Base-by-base conservation (phyloP, 768 basidiomycete genomes). In the Collybia nuda region DNA sequence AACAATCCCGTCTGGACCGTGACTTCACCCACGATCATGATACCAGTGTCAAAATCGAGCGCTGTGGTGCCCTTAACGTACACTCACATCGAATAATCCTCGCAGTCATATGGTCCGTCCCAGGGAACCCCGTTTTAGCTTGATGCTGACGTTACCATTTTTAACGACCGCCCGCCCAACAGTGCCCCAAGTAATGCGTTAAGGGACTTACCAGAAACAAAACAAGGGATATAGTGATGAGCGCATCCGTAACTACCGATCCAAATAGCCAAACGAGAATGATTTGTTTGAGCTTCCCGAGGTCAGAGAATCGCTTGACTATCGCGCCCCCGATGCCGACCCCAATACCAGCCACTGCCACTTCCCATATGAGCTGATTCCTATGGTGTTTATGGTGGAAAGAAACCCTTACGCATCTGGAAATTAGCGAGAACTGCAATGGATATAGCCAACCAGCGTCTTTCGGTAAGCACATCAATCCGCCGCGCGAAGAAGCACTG, bases 401-500 rank as follows among this genome's bases (percentile, higher is more conserved):
- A 35, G 22, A 38, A 40, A 17, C 6, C 37, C 55, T 28, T 36
- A 61, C 62, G 50, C 15, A 56, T 45, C 5, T 57, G 57, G 1
- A 52, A 15, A 21, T 52, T 18, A 6, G 56, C 53, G 8, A 62
- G 37, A 2, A 62, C 8, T 4, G 41, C 40, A 11, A 66, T 53
- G 17, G 56, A 1, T 15, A 24, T 19, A 15, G 59, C 44, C 1
- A 66, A 51, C 54, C 56, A 60, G 18, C 40, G 36, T 1, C 54
- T 58, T 9, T 51, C 35, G 9, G 55, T 58, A 14, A 66, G 45
- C 7, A 39, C 46, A 44, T 48, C 41, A 8, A 66, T 60, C 5
- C 62, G 44, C 55, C 56, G 58, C 0, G 61, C 57, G 11, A 64
- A 58, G 24, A 64, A 64, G 2, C 56, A 3, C 48, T 64, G 64